Evolutionary conservation across 192 early-diverging fungal genomes (phyloP).

Genomic region (Spinellus fusiger): DNA sequence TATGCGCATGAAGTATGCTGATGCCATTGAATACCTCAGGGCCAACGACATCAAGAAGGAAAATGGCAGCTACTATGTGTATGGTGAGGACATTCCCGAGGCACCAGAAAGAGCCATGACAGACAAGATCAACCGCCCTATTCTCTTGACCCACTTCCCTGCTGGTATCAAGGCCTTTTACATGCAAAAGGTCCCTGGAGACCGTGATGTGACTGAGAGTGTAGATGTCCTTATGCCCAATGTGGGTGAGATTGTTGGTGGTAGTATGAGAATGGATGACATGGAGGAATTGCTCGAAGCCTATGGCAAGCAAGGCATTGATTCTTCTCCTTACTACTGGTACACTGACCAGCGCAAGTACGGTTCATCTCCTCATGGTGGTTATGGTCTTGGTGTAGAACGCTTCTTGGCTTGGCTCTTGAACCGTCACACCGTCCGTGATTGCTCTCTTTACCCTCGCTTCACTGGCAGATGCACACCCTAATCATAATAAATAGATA

Average conservation of each 20-base stretch:
- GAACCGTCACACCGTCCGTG: conserved; percentile 84
- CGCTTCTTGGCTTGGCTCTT: conserved; percentile 96
- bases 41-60: conserved; percentile 86
- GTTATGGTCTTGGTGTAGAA: conserved; percentile 96
- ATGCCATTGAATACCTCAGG: conserved; percentile 94
- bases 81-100: conserved; percentile 99
- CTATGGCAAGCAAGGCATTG: conserved; percentile 54
- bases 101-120: conserved; percentile 97
- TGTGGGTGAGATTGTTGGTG: conserved; percentile 98
- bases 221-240: conserved; percentile 97
- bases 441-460: conserved; percentile 89
- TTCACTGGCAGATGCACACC: conserved; percentile 84
- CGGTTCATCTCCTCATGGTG: conserved; percentile 93
- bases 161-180: conserved; percentile 98
- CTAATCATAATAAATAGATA: conserved; percentile 34
- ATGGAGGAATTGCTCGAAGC: conserved; percentile 40
- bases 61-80: conserved; percentile 85
- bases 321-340: conserved; percentile 97
- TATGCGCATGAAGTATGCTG: conserved; percentile 91
- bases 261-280: conserved; percentile 94
- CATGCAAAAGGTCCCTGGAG: conserved; percentile 89
- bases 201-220: conserved; percentile 85
- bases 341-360: conserved; percentile 99
- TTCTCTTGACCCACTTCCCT: conserved; percentile 95
- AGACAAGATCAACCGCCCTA: conserved; percentile 93